Evolutionary conservation across 2,329 filamentous ascomycete genomes (phyloP).

Genomic region (Ceratocystiopsis sp.): DNA sequence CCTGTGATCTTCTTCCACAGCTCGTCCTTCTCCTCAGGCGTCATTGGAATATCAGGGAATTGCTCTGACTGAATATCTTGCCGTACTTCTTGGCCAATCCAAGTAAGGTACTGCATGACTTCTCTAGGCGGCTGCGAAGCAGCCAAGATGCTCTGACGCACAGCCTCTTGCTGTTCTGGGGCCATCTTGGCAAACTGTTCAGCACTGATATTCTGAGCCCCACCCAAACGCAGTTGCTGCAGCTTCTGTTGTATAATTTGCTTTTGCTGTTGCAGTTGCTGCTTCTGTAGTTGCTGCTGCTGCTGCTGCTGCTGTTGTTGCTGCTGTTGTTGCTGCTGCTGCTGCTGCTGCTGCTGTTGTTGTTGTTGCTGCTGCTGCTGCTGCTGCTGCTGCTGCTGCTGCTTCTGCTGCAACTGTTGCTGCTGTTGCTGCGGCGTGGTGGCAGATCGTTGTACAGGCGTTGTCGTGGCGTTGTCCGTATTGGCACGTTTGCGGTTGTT

Average conservation of each 20-base stretch:
- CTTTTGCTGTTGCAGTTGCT: not conserved
- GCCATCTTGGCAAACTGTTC: constrained; percentile 24
- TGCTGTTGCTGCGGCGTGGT: not conserved
- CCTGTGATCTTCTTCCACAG: constrained; percentile 25
- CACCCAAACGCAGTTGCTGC: constrained; percentile 11
- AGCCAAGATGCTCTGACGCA: too few species aligned
- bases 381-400: constrained; percentile 3
- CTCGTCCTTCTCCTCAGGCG: constrained; percentile 25
- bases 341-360: not conserved
- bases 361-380: constrained; percentile 10
- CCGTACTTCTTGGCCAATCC: constrained; percentile 17
- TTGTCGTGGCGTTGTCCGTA: too few species aligned
- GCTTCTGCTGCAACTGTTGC: constrained; percentile 1
- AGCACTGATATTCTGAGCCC: constrained; percentile 14
- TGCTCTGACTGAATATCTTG: constrained; percentile 21
- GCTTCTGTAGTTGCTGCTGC: constrained; percentile 6
- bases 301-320: constrained; percentile 9
- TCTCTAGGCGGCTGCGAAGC: constrained; percentile 12
- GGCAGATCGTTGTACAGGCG: not conserved
- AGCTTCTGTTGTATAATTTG: constrained; percentile 5
- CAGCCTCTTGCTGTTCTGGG: constrained; percentile 21
- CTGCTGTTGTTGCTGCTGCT: constrained; percentile 3
- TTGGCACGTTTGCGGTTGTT: constrained; percentile 6
- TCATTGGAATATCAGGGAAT: constrained; percentile 30
- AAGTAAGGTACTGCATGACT: constrained; percentile 18